A percentile compares a stretch with the other conserved stretches of the same genome.
These are phyloP conservation scores for Salix brachista DNA, from an alignment of 345 rosid species.

Conservation along the genomic window DNA sequence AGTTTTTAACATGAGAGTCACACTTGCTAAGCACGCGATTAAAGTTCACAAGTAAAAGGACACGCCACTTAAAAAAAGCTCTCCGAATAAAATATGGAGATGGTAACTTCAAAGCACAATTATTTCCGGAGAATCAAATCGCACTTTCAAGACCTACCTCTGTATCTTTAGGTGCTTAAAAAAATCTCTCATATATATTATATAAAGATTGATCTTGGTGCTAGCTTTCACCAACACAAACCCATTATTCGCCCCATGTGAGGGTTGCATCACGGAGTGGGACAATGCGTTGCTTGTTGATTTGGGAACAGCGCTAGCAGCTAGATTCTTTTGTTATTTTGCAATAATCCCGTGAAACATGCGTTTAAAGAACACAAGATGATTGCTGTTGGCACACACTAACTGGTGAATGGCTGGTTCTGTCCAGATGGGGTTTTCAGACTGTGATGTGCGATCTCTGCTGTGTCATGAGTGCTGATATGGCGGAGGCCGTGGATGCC, in stretches of 20 bases:
- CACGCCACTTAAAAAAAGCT: not conserved
- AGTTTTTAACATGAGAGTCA: not conserved
- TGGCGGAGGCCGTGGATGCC: too few species aligned
- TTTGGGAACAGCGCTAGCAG: not conserved
- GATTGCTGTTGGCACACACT: too few species aligned
- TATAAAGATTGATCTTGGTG: not conserved
- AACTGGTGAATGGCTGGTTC: too few species aligned
- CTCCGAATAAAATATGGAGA: not conserved
- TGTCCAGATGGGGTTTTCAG: too few species aligned
- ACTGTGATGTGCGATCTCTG: too few species aligned
- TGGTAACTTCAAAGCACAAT: constrained; percentile 2
- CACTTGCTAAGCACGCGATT: not conserved
- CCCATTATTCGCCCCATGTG: not conserved
- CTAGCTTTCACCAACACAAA: not conserved
- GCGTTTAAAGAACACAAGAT: not conserved
- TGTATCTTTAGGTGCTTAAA: not conserved
- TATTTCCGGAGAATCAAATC: constrained; percentile 18
- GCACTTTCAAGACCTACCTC: not conserved
- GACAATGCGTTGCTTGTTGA: not conserved
- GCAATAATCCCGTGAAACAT: not conserved
- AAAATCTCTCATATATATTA: not conserved
- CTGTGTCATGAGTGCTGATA: too few species aligned
- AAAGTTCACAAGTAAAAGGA: not conserved
- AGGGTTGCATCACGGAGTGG: not conserved
- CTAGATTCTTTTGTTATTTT: not conserved